These are phyloP conservation scores for Phalaenopsis hybrid DNA, from an alignment of 116 monocot species.

Conservation along the genomic window DNA sequence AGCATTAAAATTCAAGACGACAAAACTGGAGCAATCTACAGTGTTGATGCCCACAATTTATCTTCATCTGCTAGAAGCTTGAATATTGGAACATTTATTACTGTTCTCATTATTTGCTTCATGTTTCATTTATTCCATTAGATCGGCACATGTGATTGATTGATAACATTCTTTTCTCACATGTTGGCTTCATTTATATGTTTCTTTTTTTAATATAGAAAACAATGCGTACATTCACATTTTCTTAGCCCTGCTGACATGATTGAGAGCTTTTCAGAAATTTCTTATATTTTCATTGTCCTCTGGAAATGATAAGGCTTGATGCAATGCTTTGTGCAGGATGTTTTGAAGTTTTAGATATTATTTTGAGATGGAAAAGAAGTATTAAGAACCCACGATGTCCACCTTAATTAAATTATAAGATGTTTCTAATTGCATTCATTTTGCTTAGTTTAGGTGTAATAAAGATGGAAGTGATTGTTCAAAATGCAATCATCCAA, in stretches of 20 bases:
- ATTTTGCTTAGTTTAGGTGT: too few species aligned
- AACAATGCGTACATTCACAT: neutral
- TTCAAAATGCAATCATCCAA: too few species aligned
- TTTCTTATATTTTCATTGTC: too few species aligned
- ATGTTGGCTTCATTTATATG: neutral
- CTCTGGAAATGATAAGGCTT: too few species aligned
- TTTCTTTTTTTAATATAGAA: neutral
- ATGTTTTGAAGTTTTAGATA: too few species aligned
- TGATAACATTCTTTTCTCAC: neutral
- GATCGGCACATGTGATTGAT: neutral
- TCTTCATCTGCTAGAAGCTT: slow-evolving; percentile 26
- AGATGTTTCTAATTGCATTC: too few species aligned
- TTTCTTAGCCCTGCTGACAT: neutral
- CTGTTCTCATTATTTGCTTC: slow-evolving; percentile 27
- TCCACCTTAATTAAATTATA: too few species aligned
- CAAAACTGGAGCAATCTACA: slow-evolving; percentile 55
- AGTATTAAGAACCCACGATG: too few species aligned
- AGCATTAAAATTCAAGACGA: slow-evolving; percentile 69
- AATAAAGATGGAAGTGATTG: too few species aligned
- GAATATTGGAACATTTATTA: slow-evolving; percentile 14
- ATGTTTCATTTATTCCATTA: slow-evolving; percentile 15
- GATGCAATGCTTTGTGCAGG: too few species aligned
- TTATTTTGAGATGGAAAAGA: too few species aligned
- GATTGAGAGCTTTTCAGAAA: too few species aligned
- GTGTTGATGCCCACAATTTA: slow-evolving; percentile 48